Evolutionary conservation across 2,329 filamentous ascomycete species (phyloP).

Genomic region (Thermomyces lanuginosus): DNA sequence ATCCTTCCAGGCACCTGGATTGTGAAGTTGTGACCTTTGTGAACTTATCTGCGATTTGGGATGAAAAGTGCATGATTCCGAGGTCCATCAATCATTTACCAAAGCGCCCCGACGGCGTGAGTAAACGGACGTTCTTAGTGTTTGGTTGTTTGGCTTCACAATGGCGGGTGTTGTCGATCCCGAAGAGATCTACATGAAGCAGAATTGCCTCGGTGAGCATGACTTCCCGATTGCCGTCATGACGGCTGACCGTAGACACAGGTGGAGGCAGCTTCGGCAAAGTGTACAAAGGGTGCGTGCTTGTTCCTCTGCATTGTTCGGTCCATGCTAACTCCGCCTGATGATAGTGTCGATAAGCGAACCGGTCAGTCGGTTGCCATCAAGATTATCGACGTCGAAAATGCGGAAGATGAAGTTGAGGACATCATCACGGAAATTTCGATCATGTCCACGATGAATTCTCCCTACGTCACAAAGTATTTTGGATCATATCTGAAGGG

Average conservation of each 20-base stretch:
- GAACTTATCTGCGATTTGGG: too few species aligned
- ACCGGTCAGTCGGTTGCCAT: constrained; percentile 91
- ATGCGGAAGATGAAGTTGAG: constrained; percentile 96
- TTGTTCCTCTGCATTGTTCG: constrained; percentile 4
- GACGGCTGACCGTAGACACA: too few species aligned
- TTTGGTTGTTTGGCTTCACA: constrained; percentile 8
- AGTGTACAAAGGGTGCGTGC: constrained; percentile 80
- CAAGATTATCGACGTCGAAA: constrained; percentile 97
- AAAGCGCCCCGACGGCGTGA: too few species aligned
- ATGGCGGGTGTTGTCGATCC: constrained; percentile 54
- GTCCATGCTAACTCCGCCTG: constrained; percentile 1
- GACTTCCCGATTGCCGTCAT: too few species aligned
- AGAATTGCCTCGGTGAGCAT: constrained; percentile 68
- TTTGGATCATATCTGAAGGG: constrained; percentile 94
- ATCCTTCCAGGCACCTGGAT: too few species aligned
- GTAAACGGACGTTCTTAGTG: too few species aligned
- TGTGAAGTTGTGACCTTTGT: too few species aligned
- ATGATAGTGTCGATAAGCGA: constrained; percentile 65
- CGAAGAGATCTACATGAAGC: constrained; percentile 82
- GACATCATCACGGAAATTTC: constrained; percentile 99
- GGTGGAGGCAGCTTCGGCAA: constrained; percentile 96
- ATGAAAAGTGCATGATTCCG: too few species aligned
- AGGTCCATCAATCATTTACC: too few species aligned
- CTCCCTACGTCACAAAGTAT: constrained; percentile 93
- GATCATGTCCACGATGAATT: constrained; percentile 89